Percentiles rank a stretch among this genome's conserved stretches.
These are phyloP conservation scores for Wallacemonas sp. DNA, from an alignment of 208 protist genomes.

Conservation along the genomic window DNA sequence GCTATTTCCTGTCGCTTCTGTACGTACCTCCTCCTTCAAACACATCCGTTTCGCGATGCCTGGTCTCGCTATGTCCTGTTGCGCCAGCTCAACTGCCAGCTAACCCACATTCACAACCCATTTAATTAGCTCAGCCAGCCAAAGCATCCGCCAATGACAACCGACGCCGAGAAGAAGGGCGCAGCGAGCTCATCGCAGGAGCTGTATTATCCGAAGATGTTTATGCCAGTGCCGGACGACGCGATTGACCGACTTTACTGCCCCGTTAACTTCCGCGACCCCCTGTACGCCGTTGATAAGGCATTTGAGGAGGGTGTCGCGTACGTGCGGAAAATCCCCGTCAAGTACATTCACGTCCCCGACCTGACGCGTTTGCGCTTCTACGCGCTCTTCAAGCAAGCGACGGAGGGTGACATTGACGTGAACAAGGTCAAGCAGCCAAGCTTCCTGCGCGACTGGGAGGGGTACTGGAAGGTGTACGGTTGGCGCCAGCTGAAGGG, in stretches of 20 bases:
- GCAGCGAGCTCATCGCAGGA: neutral
- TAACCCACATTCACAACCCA: neutral
- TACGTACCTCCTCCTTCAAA: too few species aligned
- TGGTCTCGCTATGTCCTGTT: too few species aligned
- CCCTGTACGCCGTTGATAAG: conserved; percentile 20
- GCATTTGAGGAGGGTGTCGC: conserved; percentile 53
- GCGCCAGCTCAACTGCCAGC: neutral
- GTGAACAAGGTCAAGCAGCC: conserved; percentile 61
- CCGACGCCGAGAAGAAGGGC: neutral
- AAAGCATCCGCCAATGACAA: neutral
- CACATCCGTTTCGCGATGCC: too few species aligned
- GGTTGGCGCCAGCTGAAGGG: conserved; percentile 87
- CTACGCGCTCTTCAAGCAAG: conserved; percentile 94
- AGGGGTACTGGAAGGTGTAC: conserved; percentile 89
- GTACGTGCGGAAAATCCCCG: conserved; percentile 62
- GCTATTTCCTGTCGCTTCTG: neutral
- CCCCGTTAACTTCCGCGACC: conserved; percentile 30
- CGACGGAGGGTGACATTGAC: conserved; percentile 83
- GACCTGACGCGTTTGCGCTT: conserved; percentile 86
- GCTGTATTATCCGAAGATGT: conserved; percentile 8
- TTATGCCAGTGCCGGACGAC: neutral
- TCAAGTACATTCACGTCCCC: conserved; percentile 62
- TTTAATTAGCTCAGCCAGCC: too few species aligned
- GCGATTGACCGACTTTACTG: conserved; percentile 7
- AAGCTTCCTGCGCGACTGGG: conserved; percentile 33